Evolutionary conservation across 768 basidiomycete genomes (phyloP), one percentile per base, ranked within the genome.

Genomic region (Symmetrospora coprosmae): DNA sequence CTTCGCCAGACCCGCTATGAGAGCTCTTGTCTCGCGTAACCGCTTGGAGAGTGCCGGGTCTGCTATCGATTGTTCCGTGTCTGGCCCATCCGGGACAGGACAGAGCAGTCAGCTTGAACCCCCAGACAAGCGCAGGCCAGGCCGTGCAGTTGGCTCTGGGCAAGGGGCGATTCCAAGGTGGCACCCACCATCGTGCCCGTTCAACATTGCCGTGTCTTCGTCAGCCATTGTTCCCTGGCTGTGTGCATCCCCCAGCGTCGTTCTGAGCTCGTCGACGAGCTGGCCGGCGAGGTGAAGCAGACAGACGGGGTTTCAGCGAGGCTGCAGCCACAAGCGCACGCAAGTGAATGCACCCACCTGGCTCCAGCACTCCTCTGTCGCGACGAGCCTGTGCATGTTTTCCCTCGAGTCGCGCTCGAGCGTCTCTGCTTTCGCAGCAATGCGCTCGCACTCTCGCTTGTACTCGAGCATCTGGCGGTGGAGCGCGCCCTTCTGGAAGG

Each of bases 401-500:
- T 78, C 79, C 50, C 73, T 76, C 71, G 82, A 82, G 65, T 81
- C 78, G 61, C 76, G 76, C 70, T 86, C 83, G 30, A 88, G 71
- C 65, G 82, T 79, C 43, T 77, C 76, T 51, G 86, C 79, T 56
- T 79, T 78, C 66, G 73, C 70, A 68, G 79, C 77, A 63, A 79
- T 79, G 41, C 84, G 79, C 64, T 83, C 80, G 71, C 82, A 76
- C 74, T 86, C 82, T 63, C 84, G 79, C 56, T 81, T 80, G 71
- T 88, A 87, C 67, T 87, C 80, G 68, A 77, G 81, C 86, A 89
- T 87, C 61, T 85, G 77, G 38, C 87, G 78, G 72, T 81, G 88
- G 49, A 89, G 82, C 40, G 87, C 87, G 67, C 86, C 85, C 72
- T 89, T 88, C 63, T 84, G 80, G 71, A 86, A 88, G n/a, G 79